Percentiles rank a stretch among this genome's conserved stretches.
Evolutionary conservation across 78 protist genomes (phyloP).

Genomic region (Dictyostelium capitatum): DNA sequence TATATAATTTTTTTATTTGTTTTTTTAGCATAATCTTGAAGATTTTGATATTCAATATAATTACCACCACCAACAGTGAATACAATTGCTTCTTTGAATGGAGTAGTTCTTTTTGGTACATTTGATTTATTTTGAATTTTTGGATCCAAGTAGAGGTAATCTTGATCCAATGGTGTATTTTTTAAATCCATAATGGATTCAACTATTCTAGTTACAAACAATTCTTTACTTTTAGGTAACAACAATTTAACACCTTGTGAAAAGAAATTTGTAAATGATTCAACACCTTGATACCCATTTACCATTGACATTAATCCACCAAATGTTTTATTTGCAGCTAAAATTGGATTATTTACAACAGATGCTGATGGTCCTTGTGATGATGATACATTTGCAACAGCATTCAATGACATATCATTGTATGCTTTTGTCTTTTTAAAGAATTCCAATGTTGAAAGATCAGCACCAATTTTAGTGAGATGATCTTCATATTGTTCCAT

Average conservation of each 20-base stretch:
- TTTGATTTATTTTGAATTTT: conserved; percentile 68
- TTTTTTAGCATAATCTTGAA: conserved; percentile 81
- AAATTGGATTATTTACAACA: background rate
- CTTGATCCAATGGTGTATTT: conserved; percentile 62
- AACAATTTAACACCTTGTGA: conserved; percentile 79
- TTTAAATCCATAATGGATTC: conserved; percentile 87
- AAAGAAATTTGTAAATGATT: conserved; percentile 61
- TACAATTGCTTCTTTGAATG: conserved; percentile 91
- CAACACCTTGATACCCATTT: conserved; percentile 44
- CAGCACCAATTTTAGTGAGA: conserved; percentile 56
- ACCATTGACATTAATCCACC: conserved; percentile 54
- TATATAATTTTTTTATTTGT: conserved; percentile 79
- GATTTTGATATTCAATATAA: conserved; percentile 93
- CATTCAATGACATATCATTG: conserved; percentile 28
- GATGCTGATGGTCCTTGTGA: background rate
- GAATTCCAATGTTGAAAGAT: conserved; percentile 53
- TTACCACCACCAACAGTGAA: conserved; percentile 97
- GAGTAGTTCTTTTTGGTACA: conserved; percentile 69
- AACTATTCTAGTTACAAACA: conserved; percentile 83
- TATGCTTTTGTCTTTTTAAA: conserved; percentile 79
- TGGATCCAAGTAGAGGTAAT: conserved; percentile 89
- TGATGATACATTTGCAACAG: conserved; percentile 28
- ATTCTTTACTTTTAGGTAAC: conserved; percentile 79
- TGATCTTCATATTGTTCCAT: conserved; percentile 48
- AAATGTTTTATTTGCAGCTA: background rate